Base-by-base conservation (phyloP, 441 rosid genomes). In the Erodium texanum region DNA sequence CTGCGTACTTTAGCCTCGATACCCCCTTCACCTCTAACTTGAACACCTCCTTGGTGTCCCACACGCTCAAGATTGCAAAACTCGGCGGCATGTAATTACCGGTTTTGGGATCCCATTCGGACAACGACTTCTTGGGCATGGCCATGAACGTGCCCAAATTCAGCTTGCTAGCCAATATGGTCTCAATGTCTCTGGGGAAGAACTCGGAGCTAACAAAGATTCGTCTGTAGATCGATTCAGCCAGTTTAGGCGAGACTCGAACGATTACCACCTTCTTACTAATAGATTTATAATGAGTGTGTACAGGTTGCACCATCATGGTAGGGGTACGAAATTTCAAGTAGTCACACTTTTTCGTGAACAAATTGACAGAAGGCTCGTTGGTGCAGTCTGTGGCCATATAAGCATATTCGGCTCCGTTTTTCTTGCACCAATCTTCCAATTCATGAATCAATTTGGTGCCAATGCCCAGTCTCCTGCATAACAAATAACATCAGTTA, bases 41-140 rank as follows among this genome's bases (percentile, higher is more conserved):
- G 75, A 86, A 88, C 75, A 90, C 82, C 8, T 86, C 82, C 66
- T 88, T 85, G 12, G 93, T 86, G 83, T 85, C 85, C 96, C 93
- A 90, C 23, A 90, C 78, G 67, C 90, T 90, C 62, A 80, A 12
- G 1, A 87, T 27, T 0, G 96, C 93, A 56, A 72, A 89, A 74
- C 75, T 81, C 5, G 74, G 59, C 0, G 86, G 83, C n/a, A n/a
- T n/a, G 7, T 83, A 76, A 69, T 56, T 69, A 15, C 82, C 82
- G 7, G 70, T 68, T 68, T 74, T 71, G 0, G 80, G 77, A 56
- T 83, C 71, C 81, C 85, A 79, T 27, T 71, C 65, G 0, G 67
- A 43, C 11, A 82, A 67, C 0, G 2, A 8, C 8, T 72, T 71
- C 69, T 70, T 73, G 6, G 85, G 84, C 45, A 90, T 15, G 8